Evolutionary conservation across 257 asterid species (phyloP), one percentile per base, ranked within the genome.

Genomic region (Phtheirospermum japonicum): DNA sequence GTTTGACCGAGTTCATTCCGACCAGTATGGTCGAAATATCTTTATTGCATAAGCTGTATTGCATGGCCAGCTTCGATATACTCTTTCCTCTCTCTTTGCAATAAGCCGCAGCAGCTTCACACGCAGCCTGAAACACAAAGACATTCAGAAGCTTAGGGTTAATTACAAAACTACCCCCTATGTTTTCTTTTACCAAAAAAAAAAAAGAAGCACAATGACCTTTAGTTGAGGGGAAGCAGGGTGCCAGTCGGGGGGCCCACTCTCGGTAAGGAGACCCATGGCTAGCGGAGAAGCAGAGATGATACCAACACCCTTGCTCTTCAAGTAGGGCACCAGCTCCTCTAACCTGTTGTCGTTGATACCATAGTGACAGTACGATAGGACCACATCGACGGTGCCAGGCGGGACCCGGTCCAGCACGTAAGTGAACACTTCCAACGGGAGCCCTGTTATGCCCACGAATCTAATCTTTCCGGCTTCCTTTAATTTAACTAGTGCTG

Each of bases 221-320:
- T 87, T 83, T 65, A 93, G 89, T 67, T 89, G 90, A 12, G 88
- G 78, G 46, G 94, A 67, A 69, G 99, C 96, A 63, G 99, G 99
- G 77, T 89, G 97, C 99, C 99, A 93, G 23, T 87, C 90, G 4
- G 97, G 97, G 48, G 95, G 94, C 54, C 95, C 97, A 65, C 39
- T 66, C 74, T 93, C 96, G 2, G 99, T 93, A 51, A 93, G 90
- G 73, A 93, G 99, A 42, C 99, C 99, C 97, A 93, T 93, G 0
- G 99, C 78, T 19, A 93, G 80, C 5, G 99, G 99, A 55, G 97
- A 89, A 67, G 99, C 99, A 77, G 85, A 87, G 57, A 93, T 89
- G 66, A 93, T 82, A 23, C 96, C 97, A 12, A 89, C 94, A 63
- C 96, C 99, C 72, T 87, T 89, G 76, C 92, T 83, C 88, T 85